Percentiles rank a stretch among this genome's conserved stretches.
These are phyloP conservation scores for Trichophyton mentagrophytes DNA, from an alignment of 2,329 filamentous ascomycete species.

Conservation along the genomic window DNA sequence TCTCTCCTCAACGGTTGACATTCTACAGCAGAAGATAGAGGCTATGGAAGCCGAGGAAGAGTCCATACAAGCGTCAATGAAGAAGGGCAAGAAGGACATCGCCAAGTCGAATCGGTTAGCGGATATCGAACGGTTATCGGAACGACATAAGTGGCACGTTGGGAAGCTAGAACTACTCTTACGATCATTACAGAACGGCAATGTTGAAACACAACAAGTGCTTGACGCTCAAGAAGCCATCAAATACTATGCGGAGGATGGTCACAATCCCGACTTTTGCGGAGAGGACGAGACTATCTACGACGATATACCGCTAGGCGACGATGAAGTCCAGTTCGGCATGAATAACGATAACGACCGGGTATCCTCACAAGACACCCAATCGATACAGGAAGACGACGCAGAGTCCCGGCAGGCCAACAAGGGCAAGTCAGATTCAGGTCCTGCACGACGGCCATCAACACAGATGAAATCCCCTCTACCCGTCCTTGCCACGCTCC, in stretches of 20 bases:
- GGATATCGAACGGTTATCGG: constrained; percentile 69
- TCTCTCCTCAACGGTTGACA: constrained; percentile 73
- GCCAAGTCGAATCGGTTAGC: constrained; percentile 77
- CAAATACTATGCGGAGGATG: constrained; percentile 86
- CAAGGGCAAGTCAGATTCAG: constrained; percentile 49
- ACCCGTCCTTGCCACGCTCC: constrained; percentile 81
- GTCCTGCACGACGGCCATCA: constrained; percentile 58
- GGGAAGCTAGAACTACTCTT: constrained; percentile 82
- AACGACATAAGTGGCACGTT: constrained; percentile 94
- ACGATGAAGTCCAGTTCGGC: constrained; percentile 80
- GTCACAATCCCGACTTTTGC: constrained; percentile 76
- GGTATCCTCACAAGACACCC: constrained; percentile 87
- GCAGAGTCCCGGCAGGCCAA: constrained; percentile 50
- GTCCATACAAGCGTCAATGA: constrained; percentile 71
- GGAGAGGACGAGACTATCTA: constrained; percentile 85
- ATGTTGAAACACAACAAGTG: constrained; percentile 75
- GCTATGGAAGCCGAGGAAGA: constrained; percentile 82
- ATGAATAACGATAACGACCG: constrained; percentile 69
- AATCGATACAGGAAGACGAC: constrained; percentile 78
- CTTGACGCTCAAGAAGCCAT: constrained; percentile 83
- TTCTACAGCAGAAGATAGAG: constrained; percentile 89
- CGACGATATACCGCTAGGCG: constrained; percentile 81
- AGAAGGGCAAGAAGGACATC: constrained; percentile 83
- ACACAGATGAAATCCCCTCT: constrained; percentile 86
- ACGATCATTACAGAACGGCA: constrained; percentile 82